Conservation (phyloP, 2,329 filamentous ascomycete species). For the Pseudonectria buxi region DNA sequence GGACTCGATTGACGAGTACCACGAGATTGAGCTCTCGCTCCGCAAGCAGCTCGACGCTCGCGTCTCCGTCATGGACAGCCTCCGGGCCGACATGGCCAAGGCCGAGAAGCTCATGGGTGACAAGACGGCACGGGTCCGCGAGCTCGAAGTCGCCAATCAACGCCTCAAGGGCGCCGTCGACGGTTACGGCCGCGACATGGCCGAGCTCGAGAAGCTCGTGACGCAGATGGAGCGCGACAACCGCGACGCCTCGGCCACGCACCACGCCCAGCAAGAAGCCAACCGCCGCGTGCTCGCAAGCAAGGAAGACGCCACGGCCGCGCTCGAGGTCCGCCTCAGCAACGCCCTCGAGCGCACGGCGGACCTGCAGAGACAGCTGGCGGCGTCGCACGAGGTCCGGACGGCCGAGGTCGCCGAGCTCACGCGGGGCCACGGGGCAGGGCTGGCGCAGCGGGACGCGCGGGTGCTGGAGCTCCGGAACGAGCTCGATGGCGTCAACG, state of each 20-base stretch:
- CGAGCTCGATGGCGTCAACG: slow-evolving; percentile 43
- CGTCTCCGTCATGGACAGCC: slow-evolving; percentile 42
- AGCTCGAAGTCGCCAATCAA: slow-evolving; percentile 43
- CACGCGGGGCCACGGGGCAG: slow-evolving; percentile 37
- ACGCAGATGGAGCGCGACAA: slow-evolving; percentile 38
- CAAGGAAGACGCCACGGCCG: slow-evolving; percentile 30
- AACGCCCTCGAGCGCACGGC: slow-evolving; percentile 33
- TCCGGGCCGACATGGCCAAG: slow-evolving; percentile 36
- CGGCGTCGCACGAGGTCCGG: slow-evolving; percentile 29
- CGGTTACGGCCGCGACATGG: slow-evolving; percentile 47
- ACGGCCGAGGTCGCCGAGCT: slow-evolving; percentile 26
- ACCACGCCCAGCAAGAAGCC: slow-evolving; percentile 29
- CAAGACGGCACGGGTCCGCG: slow-evolving; percentile 34
- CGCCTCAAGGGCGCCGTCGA: slow-evolving; percentile 46
- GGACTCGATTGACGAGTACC: slow-evolving; percentile 53
- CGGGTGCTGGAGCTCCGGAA: slow-evolving; percentile 40
- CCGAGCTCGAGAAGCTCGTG: slow-evolving; percentile 46
- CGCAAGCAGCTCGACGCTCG: slow-evolving; percentile 50
- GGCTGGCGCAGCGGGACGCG: slow-evolving; percentile 45
- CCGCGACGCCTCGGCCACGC: slow-evolving; percentile 22
- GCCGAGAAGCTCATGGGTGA: slow-evolving; percentile 28
- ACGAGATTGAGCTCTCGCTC: slow-evolving; percentile 47
- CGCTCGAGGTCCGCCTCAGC: slow-evolving; percentile 39
- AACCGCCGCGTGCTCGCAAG: slow-evolving; percentile 28
- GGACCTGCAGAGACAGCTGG: slow-evolving; percentile 33